Conservation (phyloP, 257 asterid species). For the Ophiorrhiza pumila region DNA sequence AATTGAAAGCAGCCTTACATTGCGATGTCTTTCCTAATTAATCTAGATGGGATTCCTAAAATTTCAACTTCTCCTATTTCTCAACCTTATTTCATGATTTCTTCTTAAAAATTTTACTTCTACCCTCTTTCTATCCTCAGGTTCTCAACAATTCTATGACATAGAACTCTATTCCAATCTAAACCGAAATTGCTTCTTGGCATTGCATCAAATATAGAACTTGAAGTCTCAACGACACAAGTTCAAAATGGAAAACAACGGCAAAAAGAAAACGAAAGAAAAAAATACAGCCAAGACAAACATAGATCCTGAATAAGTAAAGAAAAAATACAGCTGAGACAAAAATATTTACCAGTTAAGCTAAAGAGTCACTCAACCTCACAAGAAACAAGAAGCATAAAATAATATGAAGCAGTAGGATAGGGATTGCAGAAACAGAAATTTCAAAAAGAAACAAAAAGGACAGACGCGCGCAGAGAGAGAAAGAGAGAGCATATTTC, state of each 20-base stretch:
- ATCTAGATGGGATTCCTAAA: neutral
- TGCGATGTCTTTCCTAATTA: neutral
- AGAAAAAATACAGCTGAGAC: neutral
- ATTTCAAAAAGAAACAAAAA: neutral
- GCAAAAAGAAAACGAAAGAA: neutral
- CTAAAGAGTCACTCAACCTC: neutral
- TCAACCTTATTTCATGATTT: neutral
- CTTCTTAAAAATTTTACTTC: neutral
- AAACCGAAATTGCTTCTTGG: neutral
- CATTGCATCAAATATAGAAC: too few relatives aligned
- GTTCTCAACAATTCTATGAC: too few relatives aligned
- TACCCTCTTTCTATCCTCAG: too few relatives aligned
- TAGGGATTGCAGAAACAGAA: neutral
- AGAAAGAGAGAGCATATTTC: too few relatives aligned
- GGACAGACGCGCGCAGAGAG: too few relatives aligned
- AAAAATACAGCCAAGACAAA: neutral
- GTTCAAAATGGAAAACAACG: neutral
- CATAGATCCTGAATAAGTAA: neutral
- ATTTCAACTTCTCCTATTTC: neutral
- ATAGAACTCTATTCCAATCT: neutral
- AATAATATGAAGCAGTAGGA: neutral
- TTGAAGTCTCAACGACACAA: too few relatives aligned
- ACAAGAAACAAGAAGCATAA: neutral
- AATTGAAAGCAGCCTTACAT: neutral
- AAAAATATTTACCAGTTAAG: neutral